Evolutionary conservation across 176 grass and related monocot genomes (phyloP).

Genomic region (Oropetium thomaeum): DNA sequence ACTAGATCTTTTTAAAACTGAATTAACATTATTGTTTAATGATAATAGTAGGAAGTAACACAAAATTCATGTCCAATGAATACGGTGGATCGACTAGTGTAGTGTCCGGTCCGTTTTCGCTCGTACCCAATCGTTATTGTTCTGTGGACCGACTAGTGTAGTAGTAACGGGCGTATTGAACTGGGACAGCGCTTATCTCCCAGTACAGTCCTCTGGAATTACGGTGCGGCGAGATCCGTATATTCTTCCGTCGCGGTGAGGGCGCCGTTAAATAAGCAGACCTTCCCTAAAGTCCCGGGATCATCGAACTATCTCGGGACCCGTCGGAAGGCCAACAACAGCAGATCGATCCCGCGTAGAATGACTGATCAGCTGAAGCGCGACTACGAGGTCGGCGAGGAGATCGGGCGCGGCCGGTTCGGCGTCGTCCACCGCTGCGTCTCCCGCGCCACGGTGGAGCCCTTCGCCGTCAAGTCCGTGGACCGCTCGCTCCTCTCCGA

Average conservation of each 20-base stretch:
- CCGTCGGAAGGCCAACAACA: neutral
- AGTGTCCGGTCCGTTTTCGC: neutral
- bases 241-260: constrained; percentile 32
- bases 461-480: constrained; percentile 73
- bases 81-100: no score
- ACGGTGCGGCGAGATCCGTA: constrained; percentile 28
- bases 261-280: constrained; percentile 19
- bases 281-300: neutral
- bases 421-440: constrained; percentile 75
- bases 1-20: no score
- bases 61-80: no score
- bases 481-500: constrained; percentile 59
- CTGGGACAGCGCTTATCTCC: no score
- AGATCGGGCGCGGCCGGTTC: constrained; percentile 83
- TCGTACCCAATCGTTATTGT: neutral
- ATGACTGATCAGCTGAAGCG: constrained; percentile 59
- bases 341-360: constrained; percentile 23
- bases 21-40: no score
- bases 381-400: constrained; percentile 69
- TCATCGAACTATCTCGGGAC: constrained; percentile 1
- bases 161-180: neutral
- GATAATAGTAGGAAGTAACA: no score
- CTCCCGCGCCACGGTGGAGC: constrained; percentile 40
- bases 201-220: no score
- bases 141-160: no score